Percentiles rank a stretch among this genome's conserved stretches.
Evolutionary conservation across 257 asterid genomes (phyloP).

Genomic region (Solanum gracilifrons): DNA sequence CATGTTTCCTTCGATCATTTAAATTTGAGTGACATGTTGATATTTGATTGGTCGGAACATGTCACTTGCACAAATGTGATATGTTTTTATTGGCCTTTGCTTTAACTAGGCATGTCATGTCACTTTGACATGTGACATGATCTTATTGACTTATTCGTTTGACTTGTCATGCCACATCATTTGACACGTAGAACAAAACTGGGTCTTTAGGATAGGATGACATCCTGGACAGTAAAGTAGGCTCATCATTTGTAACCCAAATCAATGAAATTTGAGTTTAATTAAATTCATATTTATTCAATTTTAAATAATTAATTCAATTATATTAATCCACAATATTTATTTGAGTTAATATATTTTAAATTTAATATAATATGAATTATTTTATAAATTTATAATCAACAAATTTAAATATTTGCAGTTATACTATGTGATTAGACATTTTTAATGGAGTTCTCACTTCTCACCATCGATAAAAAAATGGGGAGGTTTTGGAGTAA

Average conservation of each 20-base stretch:
- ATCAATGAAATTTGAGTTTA: too few species aligned
- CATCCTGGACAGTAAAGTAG: neutral
- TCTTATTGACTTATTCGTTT: neutral
- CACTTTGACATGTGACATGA: neutral
- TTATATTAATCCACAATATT: neutral
- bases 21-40: too few species aligned
- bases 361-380: too few species aligned
- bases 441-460: neutral
- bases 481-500: neutral
- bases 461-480: neutral
- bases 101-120: neutral
- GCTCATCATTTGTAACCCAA: neutral
- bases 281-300: too few species aligned
- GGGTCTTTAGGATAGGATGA: neutral
- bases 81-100: neutral
- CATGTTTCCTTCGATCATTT: neutral
- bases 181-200: neutral
- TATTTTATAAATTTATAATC: too few species aligned
- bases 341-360: too few species aligned
- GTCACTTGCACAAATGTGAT: neutral
- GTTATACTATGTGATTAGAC: neutral
- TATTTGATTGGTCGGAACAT: neutral
- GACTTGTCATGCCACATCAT: neutral
- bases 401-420: too few species aligned
- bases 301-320: too few species aligned